Base-by-base conservation (phyloP, 164 flowering plant species). In the Macadamia tetraphylla region DNA sequence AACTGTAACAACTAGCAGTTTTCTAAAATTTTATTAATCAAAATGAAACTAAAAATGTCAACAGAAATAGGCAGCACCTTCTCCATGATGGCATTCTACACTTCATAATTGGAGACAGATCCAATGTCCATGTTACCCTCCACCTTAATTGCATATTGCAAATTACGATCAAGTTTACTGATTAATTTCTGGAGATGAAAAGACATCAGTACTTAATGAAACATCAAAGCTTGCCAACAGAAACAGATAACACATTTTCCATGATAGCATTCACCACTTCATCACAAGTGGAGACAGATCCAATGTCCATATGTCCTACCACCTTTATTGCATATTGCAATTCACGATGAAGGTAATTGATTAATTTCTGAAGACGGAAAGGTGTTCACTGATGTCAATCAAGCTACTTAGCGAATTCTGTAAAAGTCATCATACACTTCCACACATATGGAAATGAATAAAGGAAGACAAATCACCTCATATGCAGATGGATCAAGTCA, bases 241-340 rank as follows among this genome's bases (percentile, higher is more conserved):
- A 49, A 69, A 15, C 3, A 44, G 55, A 55, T 30, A 65, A 43
- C 51, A 95, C 98, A 98, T 95, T 95, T 74, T 86, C 88, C 79
- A 73, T 72, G 67, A 95, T 95, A 46, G 85, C 85, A 76, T 73
- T 80, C 86, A 85, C 92, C 74, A 95, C 96, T 79, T 91, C 98
- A 44, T 86, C 96, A 75, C 90, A 95, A 74, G 92, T 95, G 67
- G 87, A 73, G 57, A 95, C 87, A 48, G 81, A 75, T 64, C 91
- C 94, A 74, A 88, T 61, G 29, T 89, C 93, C 99, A 91, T 88
- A 84, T 92, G 91, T 29, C 98, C 98, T 86, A 92, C 99, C 64
- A 95, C 99, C 78, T 71, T 79, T 65, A 95, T 85, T 18, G 98
- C 98, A 87, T 92, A 91, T 76, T 92, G 91, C 73, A 95, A 85